A percentile compares a stretch with the other conserved stretches of the same genome.
Evolutionary conservation across 2,329 filamentous ascomycete genomes (phyloP).

Genomic region (Xylogone sp.): DNA sequence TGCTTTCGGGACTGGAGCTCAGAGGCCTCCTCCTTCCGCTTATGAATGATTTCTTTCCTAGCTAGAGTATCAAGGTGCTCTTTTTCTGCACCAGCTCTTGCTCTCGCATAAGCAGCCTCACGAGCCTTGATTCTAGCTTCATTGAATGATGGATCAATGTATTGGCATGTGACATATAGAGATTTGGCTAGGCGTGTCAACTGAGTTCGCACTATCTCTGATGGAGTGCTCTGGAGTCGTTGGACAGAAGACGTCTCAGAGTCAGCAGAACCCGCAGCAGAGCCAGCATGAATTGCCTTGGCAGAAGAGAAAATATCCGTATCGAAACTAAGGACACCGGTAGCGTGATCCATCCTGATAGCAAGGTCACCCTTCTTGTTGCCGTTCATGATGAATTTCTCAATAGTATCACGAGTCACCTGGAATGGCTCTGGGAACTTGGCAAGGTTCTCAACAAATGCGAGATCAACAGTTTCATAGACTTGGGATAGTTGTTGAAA

Average conservation of each 20-base stretch:
- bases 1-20: conserved; percentile 84
- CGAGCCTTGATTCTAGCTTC: conserved; percentile 76
- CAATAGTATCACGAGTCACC: conserved; percentile 83
- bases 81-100: conserved; percentile 83
- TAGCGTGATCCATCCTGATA: conserved; percentile 93
- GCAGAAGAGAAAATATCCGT: conserved; percentile 97
- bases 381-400: conserved; percentile 99
- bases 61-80: conserved; percentile 84
- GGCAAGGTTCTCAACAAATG: conserved; percentile 89
- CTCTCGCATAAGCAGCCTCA: conserved; percentile 73
- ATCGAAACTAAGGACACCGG: conserved; percentile 93
- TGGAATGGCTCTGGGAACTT: conserved; percentile 97
- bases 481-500: conserved; percentile 99
- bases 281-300: conserved; percentile 85
- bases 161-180: conserved; percentile 90
- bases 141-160: conserved; percentile 88
- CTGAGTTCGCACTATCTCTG: conserved; percentile 95
- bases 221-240: conserved; percentile 93
- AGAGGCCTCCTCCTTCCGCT: conserved; percentile 94
- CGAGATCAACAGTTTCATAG: conserved; percentile 94
- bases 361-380: conserved; percentile 99
- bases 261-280: conserved; percentile 82
- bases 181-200: conserved; percentile 87
- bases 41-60: conserved; percentile 87
- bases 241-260: conserved; percentile 81